Conservation (phyloP, 371 early-diverging fungal genomes). For the Rhizopus delemar region DNA sequence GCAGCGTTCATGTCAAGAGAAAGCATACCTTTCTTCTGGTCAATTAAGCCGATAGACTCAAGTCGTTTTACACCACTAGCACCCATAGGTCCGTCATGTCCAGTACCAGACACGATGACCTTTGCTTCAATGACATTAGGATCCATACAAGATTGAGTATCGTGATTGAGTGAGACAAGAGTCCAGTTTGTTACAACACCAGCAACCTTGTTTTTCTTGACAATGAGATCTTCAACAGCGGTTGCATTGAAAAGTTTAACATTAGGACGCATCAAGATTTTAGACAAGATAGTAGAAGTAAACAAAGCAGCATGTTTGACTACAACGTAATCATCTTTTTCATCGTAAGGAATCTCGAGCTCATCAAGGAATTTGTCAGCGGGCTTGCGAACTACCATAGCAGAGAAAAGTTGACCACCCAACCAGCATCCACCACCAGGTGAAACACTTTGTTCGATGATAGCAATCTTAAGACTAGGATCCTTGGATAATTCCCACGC, state of each 20-base stretch:
- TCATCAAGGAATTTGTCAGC: slow-evolving; percentile 67
- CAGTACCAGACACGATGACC: slow-evolving; percentile 71
- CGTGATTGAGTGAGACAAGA: slow-evolving; percentile 64
- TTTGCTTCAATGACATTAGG: slow-evolving; percentile 73
- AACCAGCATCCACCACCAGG: slow-evolving; percentile 80
- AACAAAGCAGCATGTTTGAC: slow-evolving; percentile 76
- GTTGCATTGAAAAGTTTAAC: slow-evolving; percentile 82
- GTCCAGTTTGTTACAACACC: slow-evolving; percentile 82
- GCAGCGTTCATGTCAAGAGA: slow-evolving; percentile 75
- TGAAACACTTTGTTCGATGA: slow-evolving; percentile 67
- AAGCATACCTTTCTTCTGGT: slow-evolving; percentile 66
- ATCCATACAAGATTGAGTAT: slow-evolving; percentile 81
- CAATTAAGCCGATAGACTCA: slow-evolving; percentile 61
- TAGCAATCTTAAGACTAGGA: slow-evolving; percentile 65
- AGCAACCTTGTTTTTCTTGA: slow-evolving; percentile 57
- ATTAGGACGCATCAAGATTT: slow-evolving; percentile 64
- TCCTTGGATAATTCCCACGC: slow-evolving; percentile 73
- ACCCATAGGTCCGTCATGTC: slow-evolving; percentile 78
- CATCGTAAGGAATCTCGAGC: slow-evolving; percentile 70
- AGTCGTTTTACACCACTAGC: slow-evolving; percentile 74
- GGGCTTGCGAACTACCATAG: slow-evolving; percentile 73
- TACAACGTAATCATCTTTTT: slow-evolving; percentile 74
- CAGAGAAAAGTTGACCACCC: slow-evolving; percentile 75
- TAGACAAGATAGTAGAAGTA: slow-evolving; percentile 74
- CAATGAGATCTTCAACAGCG: slow-evolving; percentile 73